Base-by-base conservation (phyloP, 768 basidiomycete species). In the Obba rivulosa region DNA sequence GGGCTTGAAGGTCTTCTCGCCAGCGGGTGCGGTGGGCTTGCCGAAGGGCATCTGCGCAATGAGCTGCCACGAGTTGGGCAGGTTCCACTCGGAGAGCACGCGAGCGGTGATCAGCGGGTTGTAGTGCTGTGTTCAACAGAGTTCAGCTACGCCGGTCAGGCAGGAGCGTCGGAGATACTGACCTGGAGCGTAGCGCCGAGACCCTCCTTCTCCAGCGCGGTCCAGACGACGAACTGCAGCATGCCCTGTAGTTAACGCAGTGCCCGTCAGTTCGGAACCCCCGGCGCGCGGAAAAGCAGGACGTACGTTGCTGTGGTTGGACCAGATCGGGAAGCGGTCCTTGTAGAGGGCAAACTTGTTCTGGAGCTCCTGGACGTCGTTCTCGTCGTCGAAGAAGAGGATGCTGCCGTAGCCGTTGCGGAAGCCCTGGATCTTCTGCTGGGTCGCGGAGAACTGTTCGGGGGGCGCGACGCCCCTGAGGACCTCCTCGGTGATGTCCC, bases 301-400 rank as follows among this genome's bases (percentile, higher is more conserved):
- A 50, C 54, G 4, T 42, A 57, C 56, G 53, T 21, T 43, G 17
- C 46, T 46, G 46, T 54, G 53, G 40, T 57, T 45, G 17, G 56
- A 52, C 56, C 56, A 57, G 28, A 9, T 17, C 25, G 56, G 56
- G 56, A 57, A 57, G 41, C 42, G 43, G 44, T 52, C 56, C 47
- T 53, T 49, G 51, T 54, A 57, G 50, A 57, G 48, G 7, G 56
- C 35, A 46, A 52, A 52, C 34, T 41, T 42, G 41, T 41, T 40
- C 53, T 52, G 50, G 50, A 57, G 56, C 37, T 42, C 41, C 48
- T 53, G 54, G 20, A 57, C 42, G 48, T 36, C 35, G 8, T 23
- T 40, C 48, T 52, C 41, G 50, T 57, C 56, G 53, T 57, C 56
- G 53, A 57, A 57, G 48, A 57, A 57, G 48, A 57, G 56, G 43